Conservation (phyloP, 2,329 filamentous ascomycete genomes). For the Fonsecaea pedrosoi region DNA sequence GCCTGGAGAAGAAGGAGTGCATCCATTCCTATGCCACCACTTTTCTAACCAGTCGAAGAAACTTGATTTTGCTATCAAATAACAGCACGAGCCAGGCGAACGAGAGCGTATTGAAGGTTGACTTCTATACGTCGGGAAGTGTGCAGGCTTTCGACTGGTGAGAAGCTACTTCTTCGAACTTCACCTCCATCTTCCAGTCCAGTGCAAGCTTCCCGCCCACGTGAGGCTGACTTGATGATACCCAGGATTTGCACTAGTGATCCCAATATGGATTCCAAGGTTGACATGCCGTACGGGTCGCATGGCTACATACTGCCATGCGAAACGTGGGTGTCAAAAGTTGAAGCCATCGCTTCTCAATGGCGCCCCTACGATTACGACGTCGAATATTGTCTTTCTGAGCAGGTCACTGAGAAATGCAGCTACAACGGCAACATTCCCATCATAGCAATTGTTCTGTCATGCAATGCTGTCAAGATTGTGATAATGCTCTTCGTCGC, state of each 20-base stretch:
- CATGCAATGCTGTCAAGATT: conserved; percentile 35
- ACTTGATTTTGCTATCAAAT: conserved; percentile 31
- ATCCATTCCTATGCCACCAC: conserved; percentile 31
- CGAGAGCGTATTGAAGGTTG: conserved; percentile 2
- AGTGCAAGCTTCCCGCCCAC: neutral
- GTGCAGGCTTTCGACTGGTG: conserved; percentile 14
- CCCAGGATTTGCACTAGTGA: conserved; percentile 31
- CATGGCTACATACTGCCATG: conserved; percentile 13
- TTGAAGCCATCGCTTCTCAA: conserved; percentile 20
- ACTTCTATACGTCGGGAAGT: neutral
- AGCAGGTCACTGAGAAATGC: conserved; percentile 31
- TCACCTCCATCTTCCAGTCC: neutral
- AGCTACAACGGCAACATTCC: conserved; percentile 37
- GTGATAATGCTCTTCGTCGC: conserved; percentile 35
- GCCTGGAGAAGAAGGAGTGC: conserved; percentile 26
- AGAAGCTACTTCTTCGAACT: neutral
- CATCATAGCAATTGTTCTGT: conserved; percentile 36
- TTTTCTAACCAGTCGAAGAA: conserved; percentile 28
- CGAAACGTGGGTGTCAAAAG: conserved; percentile 25
- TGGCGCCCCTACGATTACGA: conserved; percentile 33
- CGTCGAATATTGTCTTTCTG: conserved; percentile 35
- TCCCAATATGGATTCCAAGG: conserved; percentile 13
- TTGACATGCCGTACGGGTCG: neutral
- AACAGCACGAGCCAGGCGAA: conserved; percentile 12
- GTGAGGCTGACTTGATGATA: neutral